A percentile compares a stretch with the other conserved stretches of the same genome.
Conservation (phyloP, 495 filamentous ascomycete genomes). For the Lasiosphaeria miniovina region DNA sequence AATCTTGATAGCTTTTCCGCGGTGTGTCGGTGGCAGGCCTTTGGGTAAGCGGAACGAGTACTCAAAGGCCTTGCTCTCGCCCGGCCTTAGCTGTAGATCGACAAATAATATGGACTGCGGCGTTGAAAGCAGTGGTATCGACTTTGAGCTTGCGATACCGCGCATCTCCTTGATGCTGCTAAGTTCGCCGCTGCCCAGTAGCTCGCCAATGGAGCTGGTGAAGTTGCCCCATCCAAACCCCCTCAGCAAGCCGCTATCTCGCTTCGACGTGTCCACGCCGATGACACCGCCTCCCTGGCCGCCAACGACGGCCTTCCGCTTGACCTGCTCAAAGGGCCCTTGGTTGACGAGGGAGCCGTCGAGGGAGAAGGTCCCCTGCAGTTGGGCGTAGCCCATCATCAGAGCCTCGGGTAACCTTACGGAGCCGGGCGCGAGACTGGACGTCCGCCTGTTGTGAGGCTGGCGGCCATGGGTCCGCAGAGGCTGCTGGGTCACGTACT, state of each 20-base stretch:
- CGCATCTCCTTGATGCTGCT: slow-evolving; percentile 95
- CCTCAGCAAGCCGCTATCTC: slow-evolving; percentile 75
- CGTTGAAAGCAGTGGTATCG: slow-evolving; percentile 85
- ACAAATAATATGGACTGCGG: slow-evolving; percentile 98
- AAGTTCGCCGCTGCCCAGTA: slow-evolving; percentile 79
- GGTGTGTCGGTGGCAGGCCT: slow-evolving; percentile 84
- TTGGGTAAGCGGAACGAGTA: slow-evolving; percentile 83
- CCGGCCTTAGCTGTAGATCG: slow-evolving; percentile 80
- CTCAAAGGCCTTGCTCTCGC: slow-evolving; percentile 81
- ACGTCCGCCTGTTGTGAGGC: slow-evolving; percentile 60
- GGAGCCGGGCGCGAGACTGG: slow-evolving; percentile 51
- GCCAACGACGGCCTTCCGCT: slow-evolving; percentile 86
- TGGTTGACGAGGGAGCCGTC: slow-evolving; percentile 91
- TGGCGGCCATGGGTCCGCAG: slow-evolving; percentile 41
- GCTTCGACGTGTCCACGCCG: slow-evolving; percentile 71
- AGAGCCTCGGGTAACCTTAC: slow-evolving; percentile 63
- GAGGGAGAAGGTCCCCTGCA: slow-evolving; percentile 86
- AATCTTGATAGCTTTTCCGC: slow-evolving; percentile 91
- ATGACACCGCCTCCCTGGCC: slow-evolving; percentile 82
- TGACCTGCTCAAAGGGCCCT: slow-evolving; percentile 89
- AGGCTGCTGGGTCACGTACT: slow-evolving; percentile 70
- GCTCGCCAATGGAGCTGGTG: slow-evolving; percentile 81
- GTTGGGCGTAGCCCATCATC: slow-evolving; percentile 97
- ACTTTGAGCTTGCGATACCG: slow-evolving; percentile 70
- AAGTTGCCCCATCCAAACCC: slow-evolving; percentile 86